These are phyloP conservation scores for Suillus placidus DNA, from an alignment of 768 basidiomycete species.

Conservation along the genomic window DNA sequence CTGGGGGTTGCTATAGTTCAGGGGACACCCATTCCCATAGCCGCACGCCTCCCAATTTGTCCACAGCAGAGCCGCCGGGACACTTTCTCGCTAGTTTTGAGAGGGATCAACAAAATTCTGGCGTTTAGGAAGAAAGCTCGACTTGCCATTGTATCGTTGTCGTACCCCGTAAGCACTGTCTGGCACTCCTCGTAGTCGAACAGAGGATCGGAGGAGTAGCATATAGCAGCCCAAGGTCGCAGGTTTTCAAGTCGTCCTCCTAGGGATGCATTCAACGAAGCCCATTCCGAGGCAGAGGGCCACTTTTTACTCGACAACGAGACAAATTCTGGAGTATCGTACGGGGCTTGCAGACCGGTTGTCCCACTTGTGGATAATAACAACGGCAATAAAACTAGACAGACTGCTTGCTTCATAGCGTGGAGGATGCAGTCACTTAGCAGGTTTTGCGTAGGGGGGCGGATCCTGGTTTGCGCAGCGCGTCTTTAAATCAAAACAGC, in stretches of 20 bases:
- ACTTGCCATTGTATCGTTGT: constrained; percentile 15
- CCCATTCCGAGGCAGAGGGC: constrained; percentile 17
- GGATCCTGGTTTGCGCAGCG: background rate
- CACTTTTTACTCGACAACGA: constrained; percentile 12
- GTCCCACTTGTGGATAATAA: background rate
- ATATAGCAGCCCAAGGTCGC: constrained; percentile 22
- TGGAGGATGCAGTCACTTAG: background rate
- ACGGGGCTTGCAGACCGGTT: constrained; percentile 3
- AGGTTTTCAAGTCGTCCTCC: constrained; percentile 16
- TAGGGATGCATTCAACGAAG: constrained; percentile 14
- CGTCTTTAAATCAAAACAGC: background rate
- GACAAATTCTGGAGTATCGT: background rate
- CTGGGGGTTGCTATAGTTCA: constrained; percentile 25
- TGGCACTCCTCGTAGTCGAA: constrained; percentile 16
- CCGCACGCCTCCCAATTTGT: constrained; percentile 27
- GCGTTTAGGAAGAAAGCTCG: background rate
- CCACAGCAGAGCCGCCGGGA: constrained; percentile 24
- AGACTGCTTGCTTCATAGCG: background rate
- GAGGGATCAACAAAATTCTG: background rate
- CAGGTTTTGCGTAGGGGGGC: background rate
- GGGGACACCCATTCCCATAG: constrained; percentile 20
- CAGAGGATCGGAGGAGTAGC: constrained; percentile 13
- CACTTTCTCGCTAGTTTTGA: constrained; percentile 21
- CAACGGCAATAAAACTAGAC: background rate
- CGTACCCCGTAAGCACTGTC: constrained; percentile 17